phyloP scores from a whole-genome alignment of 345 rosid genomes.

The Abelmoschus esculentus region DNA sequence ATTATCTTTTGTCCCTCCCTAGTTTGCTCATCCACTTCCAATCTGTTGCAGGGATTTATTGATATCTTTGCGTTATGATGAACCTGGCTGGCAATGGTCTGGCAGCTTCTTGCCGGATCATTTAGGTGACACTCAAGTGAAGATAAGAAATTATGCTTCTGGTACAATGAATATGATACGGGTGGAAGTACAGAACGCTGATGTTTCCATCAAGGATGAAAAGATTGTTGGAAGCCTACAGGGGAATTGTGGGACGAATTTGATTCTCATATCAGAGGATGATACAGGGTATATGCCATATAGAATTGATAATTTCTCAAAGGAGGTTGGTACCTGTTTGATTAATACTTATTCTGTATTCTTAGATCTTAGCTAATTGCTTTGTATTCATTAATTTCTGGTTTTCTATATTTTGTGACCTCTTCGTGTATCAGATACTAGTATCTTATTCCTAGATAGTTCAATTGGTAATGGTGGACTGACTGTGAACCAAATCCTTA shows the following conservation, averaged over 20 bases:
- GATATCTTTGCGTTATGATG: constrained; percentile 72
- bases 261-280: constrained; percentile 86
- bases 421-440: neutral
- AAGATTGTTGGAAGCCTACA: constrained; percentile 60
- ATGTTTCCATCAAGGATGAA: constrained; percentile 65
- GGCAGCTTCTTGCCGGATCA: constrained; percentile 94
- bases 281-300: constrained; percentile 90
- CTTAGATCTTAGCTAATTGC: neutral
- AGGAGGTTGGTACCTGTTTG: constrained; percentile 58
- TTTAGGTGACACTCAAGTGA: constrained; percentile 89
- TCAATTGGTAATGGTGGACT: neutral
- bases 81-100: constrained; percentile 98
- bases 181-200: constrained; percentile 89
- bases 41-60: constrained; percentile 61
- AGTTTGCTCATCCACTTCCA: neutral
- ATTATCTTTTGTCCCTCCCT: neutral
- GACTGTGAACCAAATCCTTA: neutral
- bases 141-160: constrained; percentile 69
- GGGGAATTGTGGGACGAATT: constrained; percentile 75
- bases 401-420: neutral
- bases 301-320: constrained; percentile 93
- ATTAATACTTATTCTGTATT: constrained; percentile 8
- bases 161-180: constrained; percentile 70
- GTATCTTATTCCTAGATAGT: neutral
- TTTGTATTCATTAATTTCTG: neutral